Conservation (phyloP, 768 basidiomycete species). For the Podaxis carcinomalis region DNA sequence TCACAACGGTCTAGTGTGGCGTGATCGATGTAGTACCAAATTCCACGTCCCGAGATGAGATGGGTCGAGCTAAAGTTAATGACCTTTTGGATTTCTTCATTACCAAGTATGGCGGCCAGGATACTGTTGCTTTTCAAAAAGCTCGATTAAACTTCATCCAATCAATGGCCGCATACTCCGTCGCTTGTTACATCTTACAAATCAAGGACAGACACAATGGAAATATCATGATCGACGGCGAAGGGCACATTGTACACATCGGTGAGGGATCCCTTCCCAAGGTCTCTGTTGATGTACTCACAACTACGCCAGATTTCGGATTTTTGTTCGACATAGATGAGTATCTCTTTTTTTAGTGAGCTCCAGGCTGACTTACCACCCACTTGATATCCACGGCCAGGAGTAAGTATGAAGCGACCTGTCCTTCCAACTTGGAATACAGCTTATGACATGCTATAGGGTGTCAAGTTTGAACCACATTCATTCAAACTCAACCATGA, state of each 20-base stretch:
- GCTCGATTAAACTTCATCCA: conserved; percentile 96
- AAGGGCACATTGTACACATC: conserved; percentile 95
- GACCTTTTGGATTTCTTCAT: conserved; percentile 93
- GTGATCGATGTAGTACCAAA: conserved; percentile 99
- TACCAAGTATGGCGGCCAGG: conserved; percentile 87
- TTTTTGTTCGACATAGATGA: conserved; percentile 98
- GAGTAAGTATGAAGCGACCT: conserved; percentile 37
- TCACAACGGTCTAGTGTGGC: conserved; percentile 61
- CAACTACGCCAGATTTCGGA: conserved; percentile 67
- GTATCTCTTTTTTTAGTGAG: conserved; percentile 31
- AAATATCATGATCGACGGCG: conserved; percentile 99
- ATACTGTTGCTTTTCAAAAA: conserved; percentile 85
- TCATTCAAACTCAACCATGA: conserved; percentile 99
- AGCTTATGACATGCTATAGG: conserved; percentile 38
- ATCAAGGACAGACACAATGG: conserved; percentile 99
- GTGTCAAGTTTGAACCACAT: conserved; percentile 97
- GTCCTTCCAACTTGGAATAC: neutral
- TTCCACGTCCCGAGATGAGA: conserved; percentile 96
- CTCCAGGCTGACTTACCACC: conserved; percentile 21
- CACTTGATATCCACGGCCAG: conserved; percentile 51
- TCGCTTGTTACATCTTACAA: conserved; percentile 96
- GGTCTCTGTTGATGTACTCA: neutral
- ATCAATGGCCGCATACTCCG: conserved; percentile 98
- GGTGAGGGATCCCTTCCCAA: conserved; percentile 44
- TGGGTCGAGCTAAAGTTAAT: conserved; percentile 98